These are phyloP conservation scores for Closterium sp. DNA, from an alignment of 139 green algal species.

Conservation along the genomic window DNA sequence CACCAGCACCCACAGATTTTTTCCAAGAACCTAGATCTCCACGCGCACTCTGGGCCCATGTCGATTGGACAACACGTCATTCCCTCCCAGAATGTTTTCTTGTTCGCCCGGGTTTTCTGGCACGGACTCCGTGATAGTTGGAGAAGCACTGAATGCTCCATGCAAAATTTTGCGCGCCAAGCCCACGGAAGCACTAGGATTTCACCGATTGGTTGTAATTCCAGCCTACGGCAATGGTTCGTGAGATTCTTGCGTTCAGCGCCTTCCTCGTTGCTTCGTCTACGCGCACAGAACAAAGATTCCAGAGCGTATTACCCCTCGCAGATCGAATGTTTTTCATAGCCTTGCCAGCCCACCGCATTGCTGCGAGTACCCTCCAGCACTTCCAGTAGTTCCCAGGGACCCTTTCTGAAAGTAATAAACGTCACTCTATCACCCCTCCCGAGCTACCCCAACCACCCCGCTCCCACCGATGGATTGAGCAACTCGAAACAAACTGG, in stretches of 20 bases:
- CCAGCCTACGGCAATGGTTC: neutral
- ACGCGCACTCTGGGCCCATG: neutral
- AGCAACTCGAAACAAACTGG: no score
- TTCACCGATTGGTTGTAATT: neutral
- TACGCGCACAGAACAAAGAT: neutral
- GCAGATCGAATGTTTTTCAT: no score
- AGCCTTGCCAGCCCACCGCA: no score
- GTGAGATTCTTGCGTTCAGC: neutral
- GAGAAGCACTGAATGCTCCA: neutral
- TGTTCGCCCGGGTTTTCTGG: neutral
- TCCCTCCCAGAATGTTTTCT: neutral
- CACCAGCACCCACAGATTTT: neutral
- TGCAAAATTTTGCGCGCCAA: neutral
- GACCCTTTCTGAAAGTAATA: no score
- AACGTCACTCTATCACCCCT: no score
- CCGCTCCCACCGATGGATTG: no score
- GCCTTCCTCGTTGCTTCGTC: neutral
- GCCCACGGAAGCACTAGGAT: neutral
- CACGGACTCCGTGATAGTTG: neutral
- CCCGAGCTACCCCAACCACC: no score
- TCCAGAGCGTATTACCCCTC: no score
- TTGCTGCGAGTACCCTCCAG: no score
- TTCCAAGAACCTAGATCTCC: neutral
- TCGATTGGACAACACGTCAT: neutral
- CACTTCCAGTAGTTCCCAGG: no score